Evolutionary conservation across 345 rosid species (phyloP), one percentile per base, ranked within the genome.

Genomic region (Bruguiera sexangula): DNA sequence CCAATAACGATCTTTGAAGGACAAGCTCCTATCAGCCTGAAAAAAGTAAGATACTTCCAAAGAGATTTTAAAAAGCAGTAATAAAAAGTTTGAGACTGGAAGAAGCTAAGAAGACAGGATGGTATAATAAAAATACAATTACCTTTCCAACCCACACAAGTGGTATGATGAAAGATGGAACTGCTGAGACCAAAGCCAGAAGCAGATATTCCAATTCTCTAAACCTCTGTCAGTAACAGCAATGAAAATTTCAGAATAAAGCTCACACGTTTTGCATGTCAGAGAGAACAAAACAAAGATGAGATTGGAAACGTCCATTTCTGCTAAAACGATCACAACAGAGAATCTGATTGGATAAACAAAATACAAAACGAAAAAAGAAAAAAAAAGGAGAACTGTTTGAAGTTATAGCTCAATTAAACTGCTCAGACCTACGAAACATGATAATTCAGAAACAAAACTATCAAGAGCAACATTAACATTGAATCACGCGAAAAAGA

Each of bases 191-290:
- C 85, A 91, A 76, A 55, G 83, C 88, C 60, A 87, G 77, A 51
- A 94, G 90, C 81, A 94, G 73, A 79, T 94, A 94, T 69, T 94
- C 98, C 90, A 94, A 69, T 70, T 91, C 98, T 1, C 97, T 84
- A 66, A 94, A 94, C 30, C 75, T 88, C 98, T 94, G 91, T 55
- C 39, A 67, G 50, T 24, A 62, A 65, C 29, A 69, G 72, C 29
- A 75, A 19, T 0, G 4, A 64, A 16, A 51, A 39, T 58, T 37
- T 64, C 63, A 66, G 46, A 67, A 43, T 30, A 65, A 65, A 18
- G 24, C 57, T 50, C 65, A 18, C 20, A 54, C 8, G 29, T 10
- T 9, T 39, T 39, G 46, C 46, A 39, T 10, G 13, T 39, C 13
- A 37, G 43, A 8, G 43, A 37, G 43, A 37, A 8, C 43, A 37